A percentile compares a stretch with the other conserved stretches of the same genome.
phyloP scores from a whole-genome alignment of 2,329 filamentous ascomycete genomes.

The Penicillium nordicum region DNA sequence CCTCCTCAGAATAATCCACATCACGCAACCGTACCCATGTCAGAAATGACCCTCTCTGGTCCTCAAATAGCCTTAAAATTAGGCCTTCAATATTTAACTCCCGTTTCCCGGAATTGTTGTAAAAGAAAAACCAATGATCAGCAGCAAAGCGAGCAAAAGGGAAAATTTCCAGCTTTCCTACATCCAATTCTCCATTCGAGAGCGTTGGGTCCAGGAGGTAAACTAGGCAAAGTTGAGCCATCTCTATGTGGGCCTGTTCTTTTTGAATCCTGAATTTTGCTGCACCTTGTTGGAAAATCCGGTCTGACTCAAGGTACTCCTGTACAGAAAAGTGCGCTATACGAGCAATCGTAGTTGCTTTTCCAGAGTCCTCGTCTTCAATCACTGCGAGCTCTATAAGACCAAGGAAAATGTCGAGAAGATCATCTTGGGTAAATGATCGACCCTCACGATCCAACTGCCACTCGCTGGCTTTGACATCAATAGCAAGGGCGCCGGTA shows the following conservation, averaged over 20 bases:
- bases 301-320: slow-evolving; percentile 31
- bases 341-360: slow-evolving; percentile 4
- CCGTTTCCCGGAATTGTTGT: background rate
- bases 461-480: background rate
- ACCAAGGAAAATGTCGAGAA: slow-evolving; percentile 23
- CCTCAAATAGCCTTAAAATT: slow-evolving; percentile 2
- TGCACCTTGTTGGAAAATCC: slow-evolving; percentile 9
- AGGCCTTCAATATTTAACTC: background rate
- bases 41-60: background rate
- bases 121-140: background rate
- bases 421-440: slow-evolving; percentile 15
- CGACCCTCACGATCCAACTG: slow-evolving; percentile 14
- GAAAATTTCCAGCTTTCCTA: background rate
- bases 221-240: slow-evolving; percentile 5
- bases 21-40: slow-evolving; percentile 2
- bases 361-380: rapidly evolving
- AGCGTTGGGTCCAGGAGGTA: slow-evolving; percentile 7
- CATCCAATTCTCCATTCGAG: background rate
- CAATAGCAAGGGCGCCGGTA: slow-evolving; percentile 25
- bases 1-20: background rate
- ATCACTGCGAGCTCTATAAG: slow-evolving; percentile 16
- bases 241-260: background rate
- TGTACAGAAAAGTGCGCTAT: slow-evolving; percentile 35
- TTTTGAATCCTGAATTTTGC: background rate
- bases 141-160: slow-evolving; percentile 5